Evolutionary conservation across 352 stramenopile species (phyloP), one percentile per base, ranked within the genome.

Genomic region (Saprolegnia diclina): DNA sequence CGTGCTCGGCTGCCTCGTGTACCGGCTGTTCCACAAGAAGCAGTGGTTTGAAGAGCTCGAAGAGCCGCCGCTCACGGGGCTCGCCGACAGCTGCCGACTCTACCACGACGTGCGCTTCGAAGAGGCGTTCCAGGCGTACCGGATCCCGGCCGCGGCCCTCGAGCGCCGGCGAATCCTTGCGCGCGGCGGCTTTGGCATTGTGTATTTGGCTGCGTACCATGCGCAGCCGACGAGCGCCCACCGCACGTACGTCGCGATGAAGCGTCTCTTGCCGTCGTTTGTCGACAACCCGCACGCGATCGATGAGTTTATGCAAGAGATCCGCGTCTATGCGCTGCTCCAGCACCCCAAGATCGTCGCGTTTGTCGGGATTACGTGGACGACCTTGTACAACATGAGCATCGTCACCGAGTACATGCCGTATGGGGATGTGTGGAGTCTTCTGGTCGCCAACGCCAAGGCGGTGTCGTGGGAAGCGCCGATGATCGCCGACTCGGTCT

Each of bases 301-400:
- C 46, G 63, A 69, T 37, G 63, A 69, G 29, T 88, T 88, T 62
- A 76, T 88, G 80, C 71, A 86, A 32, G 81, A 90, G 64, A 90
- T 91, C 64, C 81, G 83, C 5, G 57, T 91, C n/a, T 88, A 74
- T 48, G 77, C 80, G 4, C 77, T 73, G 35, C 73, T 88, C 19
- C 70, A 80, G 0, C 80, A 88, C 59, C 74, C 73, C 24, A 80
- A 80, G 48, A 82, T 88, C 45, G 75, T 85, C 14, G 65, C 52
- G 0, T 84, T 89, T 44, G 61, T 85, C 11, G 81, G 81, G 0
- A 54, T 89, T 18, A 69, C 76, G 4, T 88, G 79, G 80, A 82
- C 74, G 13, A 81, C 64, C 5, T 70, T 88, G 7, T 72, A 75
- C 32, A 79, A 87, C 62, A 21, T 87, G 61, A 77, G 76, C 62